Conservation (phyloP, 176 grass and related monocot genomes). For the Ampelocalamus luodianensis region DNA sequence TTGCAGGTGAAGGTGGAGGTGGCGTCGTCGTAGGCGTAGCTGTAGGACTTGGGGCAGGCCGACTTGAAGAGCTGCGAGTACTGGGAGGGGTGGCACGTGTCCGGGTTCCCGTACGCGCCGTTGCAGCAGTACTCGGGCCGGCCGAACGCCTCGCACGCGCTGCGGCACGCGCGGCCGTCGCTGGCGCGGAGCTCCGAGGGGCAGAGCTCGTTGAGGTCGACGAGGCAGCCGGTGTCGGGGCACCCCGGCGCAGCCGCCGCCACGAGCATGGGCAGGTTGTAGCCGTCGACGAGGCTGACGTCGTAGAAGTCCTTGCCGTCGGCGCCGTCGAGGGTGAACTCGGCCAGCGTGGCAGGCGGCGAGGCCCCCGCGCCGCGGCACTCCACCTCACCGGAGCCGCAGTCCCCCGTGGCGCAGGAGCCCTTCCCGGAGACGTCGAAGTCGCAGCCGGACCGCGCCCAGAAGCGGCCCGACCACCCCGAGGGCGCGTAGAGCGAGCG, state of each 20-base stretch:
- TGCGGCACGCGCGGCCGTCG: conserved; percentile 67
- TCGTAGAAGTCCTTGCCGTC: conserved; percentile 81
- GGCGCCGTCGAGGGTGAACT: conserved; percentile 83
- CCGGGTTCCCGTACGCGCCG: conserved; percentile 69
- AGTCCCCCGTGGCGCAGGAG: conserved; percentile 83
- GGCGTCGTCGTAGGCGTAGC: conserved; percentile 96
- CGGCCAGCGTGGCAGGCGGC: conserved; percentile 83
- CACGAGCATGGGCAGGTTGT: conserved; percentile 89
- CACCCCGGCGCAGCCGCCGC: conserved; percentile 54
- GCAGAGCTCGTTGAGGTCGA: conserved; percentile 74
- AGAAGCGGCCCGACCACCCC: conserved; percentile 90
- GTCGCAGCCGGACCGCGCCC: conserved; percentile 76
- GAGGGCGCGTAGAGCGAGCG: conserved; percentile 58
- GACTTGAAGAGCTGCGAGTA: conserved; percentile 97
- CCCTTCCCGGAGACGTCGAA: conserved; percentile 64
- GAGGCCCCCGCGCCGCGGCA: conserved; percentile 66
- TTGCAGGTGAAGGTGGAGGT: conserved; percentile 94
- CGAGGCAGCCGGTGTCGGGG: conserved; percentile 68
- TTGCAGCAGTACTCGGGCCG: conserved; percentile 92
- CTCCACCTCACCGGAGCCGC: conserved; percentile 77
- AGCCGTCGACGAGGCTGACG: conserved; percentile 92
- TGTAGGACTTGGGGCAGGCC: conserved; percentile 85
- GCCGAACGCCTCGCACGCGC: conserved; percentile 82
- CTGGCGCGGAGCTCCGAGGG: conserved; percentile 68
- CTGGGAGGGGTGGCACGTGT: conserved; percentile 79